phyloP scores from a whole-genome alignment of 1,284 basidiomycete genomes.

The Irpex sp. region DNA sequence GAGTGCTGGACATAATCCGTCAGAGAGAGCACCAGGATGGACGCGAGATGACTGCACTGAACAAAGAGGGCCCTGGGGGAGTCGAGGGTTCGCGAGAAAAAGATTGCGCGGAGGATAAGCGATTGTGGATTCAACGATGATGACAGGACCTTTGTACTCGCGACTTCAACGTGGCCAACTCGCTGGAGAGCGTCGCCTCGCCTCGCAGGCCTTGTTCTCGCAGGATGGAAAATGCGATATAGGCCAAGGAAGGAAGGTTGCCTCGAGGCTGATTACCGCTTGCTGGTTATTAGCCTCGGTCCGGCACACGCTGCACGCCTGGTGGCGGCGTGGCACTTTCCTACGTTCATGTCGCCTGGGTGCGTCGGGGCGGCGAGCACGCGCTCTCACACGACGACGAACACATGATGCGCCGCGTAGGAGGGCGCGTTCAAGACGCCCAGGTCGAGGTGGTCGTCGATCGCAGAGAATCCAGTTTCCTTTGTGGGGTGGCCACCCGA shows the following conservation, averaged over 20 bases:
- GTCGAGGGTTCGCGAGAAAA: conserved; percentile 25
- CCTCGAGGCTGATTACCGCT: conserved; percentile 39
- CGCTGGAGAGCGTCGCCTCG: conserved; percentile 24
- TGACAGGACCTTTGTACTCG: conserved; percentile 30
- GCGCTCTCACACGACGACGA: neutral
- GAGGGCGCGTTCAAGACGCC: neutral
- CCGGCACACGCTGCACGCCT: conserved; percentile 2
- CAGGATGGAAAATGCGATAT: conserved; percentile 30
- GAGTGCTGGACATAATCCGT: conserved; percentile 48
- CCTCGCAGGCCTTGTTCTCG: conserved; percentile 8
- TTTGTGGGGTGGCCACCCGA: neutral
- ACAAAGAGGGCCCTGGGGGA: conserved; percentile 20
- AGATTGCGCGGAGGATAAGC: conserved; percentile 25
- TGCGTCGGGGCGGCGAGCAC: neutral
- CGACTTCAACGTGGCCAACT: conserved; percentile 37
- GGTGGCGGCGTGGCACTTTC: neutral
- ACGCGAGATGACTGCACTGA: conserved; percentile 18
- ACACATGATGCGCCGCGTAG: neutral
- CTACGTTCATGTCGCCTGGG: neutral
- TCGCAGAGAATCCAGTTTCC: neutral
- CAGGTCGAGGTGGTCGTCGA: neutral
- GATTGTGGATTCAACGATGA: conserved; percentile 30
- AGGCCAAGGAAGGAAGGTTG: conserved; percentile 32
- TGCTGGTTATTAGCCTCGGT: conserved; percentile 7
- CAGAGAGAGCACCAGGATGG: conserved; percentile 15